A percentile compares a stretch with the other conserved stretches of the same genome.
phyloP scores from a whole-genome alignment of 768 basidiomycete species.

The Chalciporus pseudorubinellus region DNA sequence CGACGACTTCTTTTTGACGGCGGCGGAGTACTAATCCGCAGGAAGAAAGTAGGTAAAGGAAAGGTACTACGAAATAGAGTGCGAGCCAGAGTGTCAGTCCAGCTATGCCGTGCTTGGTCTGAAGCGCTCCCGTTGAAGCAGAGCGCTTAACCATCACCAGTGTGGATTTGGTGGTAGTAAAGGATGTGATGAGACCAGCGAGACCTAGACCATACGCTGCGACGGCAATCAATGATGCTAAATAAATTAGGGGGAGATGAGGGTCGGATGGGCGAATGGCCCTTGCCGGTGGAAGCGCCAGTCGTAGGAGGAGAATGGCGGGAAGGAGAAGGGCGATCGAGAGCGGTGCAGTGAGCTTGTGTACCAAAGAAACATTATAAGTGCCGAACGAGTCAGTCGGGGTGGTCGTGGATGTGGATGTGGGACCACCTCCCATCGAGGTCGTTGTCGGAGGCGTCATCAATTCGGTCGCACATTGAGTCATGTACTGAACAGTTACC shows the following conservation, averaged over 20 bases:
- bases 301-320: constrained; percentile 40
- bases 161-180: constrained; percentile 50
- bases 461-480: constrained; percentile 53
- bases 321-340: constrained; percentile 47
- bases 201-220: constrained; percentile 59
- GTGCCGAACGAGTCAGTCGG: constrained; percentile 24
- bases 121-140: constrained; percentile 36
- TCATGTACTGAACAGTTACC: constrained; percentile 58
- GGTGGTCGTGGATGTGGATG: constrained; percentile 16
- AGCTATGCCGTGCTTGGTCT: constrained; percentile 61
- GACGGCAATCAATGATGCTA: constrained; percentile 40
- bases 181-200: constrained; percentile 58
- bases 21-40: constrained; percentile 12
- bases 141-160: constrained; percentile 32
- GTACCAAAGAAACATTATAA: constrained; percentile 43
- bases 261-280: constrained; percentile 19
- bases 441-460: constrained; percentile 20
- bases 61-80: constrained; percentile 55
- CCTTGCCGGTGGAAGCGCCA: constrained; percentile 39
- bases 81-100: constrained; percentile 63
- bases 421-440: constrained; percentile 16
- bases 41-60: constrained; percentile 34
- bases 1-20: constrained; percentile 18
- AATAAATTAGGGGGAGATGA: constrained; percentile 32
- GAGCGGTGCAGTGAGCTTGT: constrained; percentile 48